These are phyloP conservation scores for Russula earlei DNA, from an alignment of 768 basidiomycete species.

Conservation along the genomic window DNA sequence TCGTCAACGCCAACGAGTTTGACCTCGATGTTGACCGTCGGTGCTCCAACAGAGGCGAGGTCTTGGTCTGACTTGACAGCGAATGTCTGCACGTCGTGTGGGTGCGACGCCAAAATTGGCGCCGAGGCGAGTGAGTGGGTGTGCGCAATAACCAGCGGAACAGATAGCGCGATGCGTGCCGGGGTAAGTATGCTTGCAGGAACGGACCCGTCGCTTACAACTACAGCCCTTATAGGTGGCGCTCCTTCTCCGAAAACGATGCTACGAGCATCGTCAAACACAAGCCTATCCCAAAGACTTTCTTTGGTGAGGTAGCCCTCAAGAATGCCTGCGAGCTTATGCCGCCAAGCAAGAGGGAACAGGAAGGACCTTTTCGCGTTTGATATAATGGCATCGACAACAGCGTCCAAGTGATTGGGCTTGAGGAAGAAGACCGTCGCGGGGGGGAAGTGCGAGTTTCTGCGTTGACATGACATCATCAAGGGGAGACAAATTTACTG, in stretches of 20 bases:
- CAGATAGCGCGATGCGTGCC: conserved; percentile 63
- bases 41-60: conserved; percentile 58
- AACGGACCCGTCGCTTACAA: conserved; percentile 60
- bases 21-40: conserved; percentile 76
- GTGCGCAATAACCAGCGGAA: conserved; percentile 62
- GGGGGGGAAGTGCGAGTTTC: conserved; percentile 50
- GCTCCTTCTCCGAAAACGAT: conserved; percentile 51
- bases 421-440: conserved; percentile 75
- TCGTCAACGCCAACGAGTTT: conserved; percentile 69
- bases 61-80: conserved; percentile 29
- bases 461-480: conserved; percentile 40
- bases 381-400: conserved; percentile 45
- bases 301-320: conserved; percentile 74
- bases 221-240: conserved; percentile 51
- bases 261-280: conserved; percentile 61
- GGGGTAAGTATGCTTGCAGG: conserved; percentile 44
- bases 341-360: conserved; percentile 61
- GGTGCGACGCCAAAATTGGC: conserved; percentile 75
- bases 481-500: conserved; percentile 27
- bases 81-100: conserved; percentile 77
- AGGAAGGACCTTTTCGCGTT: conserved; percentile 47
- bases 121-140: conserved; percentile 57
- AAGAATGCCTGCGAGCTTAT: conserved; percentile 57
- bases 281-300: conserved; percentile 75
- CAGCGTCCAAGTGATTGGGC: conserved; percentile 48